Base-by-base conservation (phyloP, 2,329 filamentous ascomycete species). In the Xylariaceae sp. region DNA sequence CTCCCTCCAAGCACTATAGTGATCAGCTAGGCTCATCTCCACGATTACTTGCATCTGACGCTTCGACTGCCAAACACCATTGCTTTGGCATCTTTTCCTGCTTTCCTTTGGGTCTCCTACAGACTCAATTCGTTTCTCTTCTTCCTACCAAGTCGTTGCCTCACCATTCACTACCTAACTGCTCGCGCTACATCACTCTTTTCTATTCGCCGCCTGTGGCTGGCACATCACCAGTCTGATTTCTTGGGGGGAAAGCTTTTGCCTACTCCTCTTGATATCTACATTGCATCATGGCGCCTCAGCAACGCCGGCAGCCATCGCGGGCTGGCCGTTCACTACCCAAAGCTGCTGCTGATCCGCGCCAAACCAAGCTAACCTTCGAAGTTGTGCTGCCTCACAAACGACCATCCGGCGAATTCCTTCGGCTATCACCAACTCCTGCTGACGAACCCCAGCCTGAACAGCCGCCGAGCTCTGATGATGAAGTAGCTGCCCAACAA, bases 231-330 rank as follows among this genome's bases (percentile, higher is more conserved):
- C 48, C 15, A n/a, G 11, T 44, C 8, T 3, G 34, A 10, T 56
- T 34, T 6, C 23, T 10, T 44, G 37, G 23, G 34, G 2, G 2
- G 54, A 17, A 17, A 13, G 13, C 51, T 34, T 18, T 17, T 6
- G 2, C 7, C 39, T 34, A 5, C 15, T 54, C 10, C 34, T 10
- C 10, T 54, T 51, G 10, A 15, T 15, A 9, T 34, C 48, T 59
- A 3, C 45, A 51, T 53, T 44, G 52, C 44, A 56, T 47, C 49
- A 62, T 62, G 61, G 37, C 58, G 5, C 55, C 53, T 18, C 53
- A 6, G 11, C 18, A 37, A 30, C 51, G 18, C 30, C 5, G 35
- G 10, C 11, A 11, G 13, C 37, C 30, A 5, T 15, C 47, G 17
- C 47, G 44, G 2, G 10, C 13, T n/a, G 39, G 7, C 13, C 53